These are phyloP conservation scores for Zizania latifolia DNA, from an alignment of 176 grass and related monocot genomes.

Conservation along the genomic window DNA sequence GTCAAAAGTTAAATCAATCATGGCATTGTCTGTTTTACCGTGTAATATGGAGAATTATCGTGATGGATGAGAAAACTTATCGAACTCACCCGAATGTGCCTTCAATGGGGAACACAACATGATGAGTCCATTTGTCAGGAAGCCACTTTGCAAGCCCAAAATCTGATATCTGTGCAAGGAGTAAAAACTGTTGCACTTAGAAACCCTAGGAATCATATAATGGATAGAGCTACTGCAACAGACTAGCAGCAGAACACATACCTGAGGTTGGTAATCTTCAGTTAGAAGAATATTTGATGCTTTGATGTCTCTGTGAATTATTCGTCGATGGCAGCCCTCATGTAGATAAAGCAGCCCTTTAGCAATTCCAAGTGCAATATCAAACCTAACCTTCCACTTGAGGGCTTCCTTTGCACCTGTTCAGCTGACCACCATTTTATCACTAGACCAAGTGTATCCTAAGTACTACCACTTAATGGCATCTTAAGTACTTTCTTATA, in stretches of 20 bases:
- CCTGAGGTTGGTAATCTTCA: slow-evolving; percentile 92
- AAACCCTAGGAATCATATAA: slow-evolving; percentile 3
- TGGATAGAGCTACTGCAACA: not conserved
- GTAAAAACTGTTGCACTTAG: not conserved
- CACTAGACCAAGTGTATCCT: slow-evolving; percentile 18
- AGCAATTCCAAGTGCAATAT: slow-evolving; percentile 77
- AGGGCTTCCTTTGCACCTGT: slow-evolving; percentile 74
- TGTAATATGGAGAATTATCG: not conserved
- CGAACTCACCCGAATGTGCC: slow-evolving; percentile 87
- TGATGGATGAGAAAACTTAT: slow-evolving; percentile 1
- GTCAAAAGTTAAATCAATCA: slow-evolving; percentile 29
- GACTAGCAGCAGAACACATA: slow-evolving; percentile 16
- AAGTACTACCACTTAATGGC: too few relatives aligned
- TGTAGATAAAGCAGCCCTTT: slow-evolving; percentile 93
- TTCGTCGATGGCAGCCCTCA: slow-evolving; percentile 84
- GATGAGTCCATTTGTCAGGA: slow-evolving; percentile 77
- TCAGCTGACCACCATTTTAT: slow-evolving; percentile 38
- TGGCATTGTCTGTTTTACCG: not conserved
- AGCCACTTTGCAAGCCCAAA: slow-evolving; percentile 99
- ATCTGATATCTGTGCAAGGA: slow-evolving; percentile 75
- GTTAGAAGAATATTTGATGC: slow-evolving; percentile 98
- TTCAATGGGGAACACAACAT: slow-evolving; percentile 94
- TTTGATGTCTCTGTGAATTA: slow-evolving; percentile 99
- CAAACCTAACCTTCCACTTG: slow-evolving; percentile 76
- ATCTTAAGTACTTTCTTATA: slow-evolving; percentile 14